Conservation (phyloP, 495 filamentous ascomycete species). For the Elasticomyces elasticus region DNA sequence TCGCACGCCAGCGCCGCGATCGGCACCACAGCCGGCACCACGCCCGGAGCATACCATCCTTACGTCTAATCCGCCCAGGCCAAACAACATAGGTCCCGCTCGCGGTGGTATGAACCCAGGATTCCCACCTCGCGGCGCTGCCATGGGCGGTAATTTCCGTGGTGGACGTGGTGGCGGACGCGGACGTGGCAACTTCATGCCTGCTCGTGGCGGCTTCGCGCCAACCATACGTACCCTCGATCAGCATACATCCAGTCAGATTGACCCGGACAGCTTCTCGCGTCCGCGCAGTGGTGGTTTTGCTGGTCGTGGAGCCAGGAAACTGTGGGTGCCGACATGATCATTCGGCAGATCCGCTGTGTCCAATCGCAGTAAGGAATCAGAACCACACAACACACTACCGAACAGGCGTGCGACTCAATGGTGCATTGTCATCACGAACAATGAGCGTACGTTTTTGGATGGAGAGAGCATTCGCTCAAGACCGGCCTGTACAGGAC, state of each 20-base stretch:
- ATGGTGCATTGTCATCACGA: no score
- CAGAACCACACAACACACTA: no score
- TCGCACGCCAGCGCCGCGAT: conserved; percentile 13
- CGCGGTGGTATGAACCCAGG: conserved; percentile 3
- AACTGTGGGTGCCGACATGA: conserved; percentile 20
- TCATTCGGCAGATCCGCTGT: not conserved
- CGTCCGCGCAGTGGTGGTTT: conserved; percentile 10
- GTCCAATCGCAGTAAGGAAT: no score
- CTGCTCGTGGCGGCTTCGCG: conserved; percentile 4
- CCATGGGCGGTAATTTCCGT: conserved; percentile 13
- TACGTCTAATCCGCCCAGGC: conserved; percentile 3
- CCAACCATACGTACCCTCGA: not conserved
- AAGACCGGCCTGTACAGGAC: not conserved
- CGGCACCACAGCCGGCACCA: not conserved
- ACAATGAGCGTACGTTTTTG: no score
- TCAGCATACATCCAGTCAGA: conserved; percentile 2
- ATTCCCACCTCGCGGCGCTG: conserved; percentile 14
- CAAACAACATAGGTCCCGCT: not conserved
- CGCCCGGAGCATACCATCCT: not conserved
- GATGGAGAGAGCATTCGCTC: no score
- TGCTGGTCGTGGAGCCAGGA: conserved; percentile 11
- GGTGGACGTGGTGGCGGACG: conserved; percentile 9
- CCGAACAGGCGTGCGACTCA: no score
- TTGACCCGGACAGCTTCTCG: conserved; percentile 20
- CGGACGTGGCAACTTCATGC: conserved; percentile 11